These are phyloP conservation scores for Boletellus deceptivus DNA, from an alignment of 1,284 basidiomycete genomes.

Conservation along the genomic window DNA sequence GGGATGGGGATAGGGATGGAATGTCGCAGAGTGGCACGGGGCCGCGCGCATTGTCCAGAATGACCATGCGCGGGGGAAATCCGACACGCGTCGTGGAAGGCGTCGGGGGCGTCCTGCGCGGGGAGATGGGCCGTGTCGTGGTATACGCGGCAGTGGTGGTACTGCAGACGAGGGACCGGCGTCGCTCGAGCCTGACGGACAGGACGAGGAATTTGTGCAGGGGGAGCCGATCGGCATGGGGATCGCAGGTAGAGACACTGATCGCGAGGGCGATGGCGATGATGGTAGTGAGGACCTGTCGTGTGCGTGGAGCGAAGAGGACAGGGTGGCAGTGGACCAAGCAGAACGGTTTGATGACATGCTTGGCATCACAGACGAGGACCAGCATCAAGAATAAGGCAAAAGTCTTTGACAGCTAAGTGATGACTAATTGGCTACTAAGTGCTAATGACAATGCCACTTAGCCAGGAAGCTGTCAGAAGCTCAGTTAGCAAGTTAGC, in stretches of 20 bases:
- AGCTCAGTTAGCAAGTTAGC: no score
- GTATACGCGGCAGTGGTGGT: not conserved
- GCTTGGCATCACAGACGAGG: constrained; percentile 63
- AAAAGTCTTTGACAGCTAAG: no score
- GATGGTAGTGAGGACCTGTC: constrained; percentile 38
- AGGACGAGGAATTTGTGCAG: constrained; percentile 57
- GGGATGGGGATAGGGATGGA: constrained; percentile 5
- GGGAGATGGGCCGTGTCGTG: constrained; percentile 52
- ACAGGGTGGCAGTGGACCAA: constrained; percentile 54
- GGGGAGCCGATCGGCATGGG: constrained; percentile 15
- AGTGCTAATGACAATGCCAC: no score
- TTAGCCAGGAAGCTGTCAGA: no score
- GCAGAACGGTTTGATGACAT: constrained; percentile 65
- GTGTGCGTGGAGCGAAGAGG: constrained; percentile 49
- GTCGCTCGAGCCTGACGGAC: constrained; percentile 69
- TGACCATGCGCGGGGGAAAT: constrained; percentile 36
- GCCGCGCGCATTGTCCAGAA: constrained; percentile 25
- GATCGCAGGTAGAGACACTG: no score
- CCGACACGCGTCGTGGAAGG: constrained; percentile 63
- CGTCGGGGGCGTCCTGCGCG: constrained; percentile 51
- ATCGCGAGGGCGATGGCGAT: not conserved
- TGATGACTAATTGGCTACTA: no score
- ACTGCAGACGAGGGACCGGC: constrained; percentile 30
- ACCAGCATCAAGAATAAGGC: no score
- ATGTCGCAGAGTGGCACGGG: constrained; percentile 16